Evolutionary conservation across 371 early-diverging fungal species (phyloP), one percentile per base, ranked within the genome.

Genomic region (Mucor saturninus): DNA sequence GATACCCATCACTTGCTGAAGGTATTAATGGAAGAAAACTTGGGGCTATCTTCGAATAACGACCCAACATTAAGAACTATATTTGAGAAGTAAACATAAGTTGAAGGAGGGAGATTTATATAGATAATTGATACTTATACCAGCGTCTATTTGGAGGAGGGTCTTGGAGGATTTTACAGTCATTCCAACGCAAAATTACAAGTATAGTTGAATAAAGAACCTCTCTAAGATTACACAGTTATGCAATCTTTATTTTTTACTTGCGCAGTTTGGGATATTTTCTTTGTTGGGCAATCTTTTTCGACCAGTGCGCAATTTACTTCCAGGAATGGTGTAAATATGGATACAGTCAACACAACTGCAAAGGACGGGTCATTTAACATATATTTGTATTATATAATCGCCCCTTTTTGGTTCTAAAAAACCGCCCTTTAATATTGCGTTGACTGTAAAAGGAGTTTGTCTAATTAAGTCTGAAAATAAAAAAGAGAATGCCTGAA

Each of bases 151-250:
- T 30, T 59, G 43, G 43, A 43, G 29, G 30, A 40, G 37, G 59
- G 51, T 59, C 59, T 59, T 59, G 8, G 30, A 59, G 50, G 51
- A 39, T 39, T 59, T 45, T 59, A 50, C 35, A 3, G 59, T 5
- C 51, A 59, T 29, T 51, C 59, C 28, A 50, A 39, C 28, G 49
- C 42, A 14, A 59, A 59, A 28, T 30, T 43, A 43, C 43, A 56
- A 43, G 28, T 43, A 43, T 42, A 30, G 29, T 56, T 56, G 43
- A 43, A 56, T 40, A 43, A 43, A 56, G 56, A 56, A 30, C 56
- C 43, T 39, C 54, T 54, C 54, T 54, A 54, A 54, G 37, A 39
- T 37, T 54, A 26, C 54, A 54, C 40, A 54, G 54, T 54, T 54
- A 28, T 39, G 39, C 39, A 54, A 54, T 54, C 54, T 39, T 21